Percentiles rank a stretch among this genome's conserved stretches.
phyloP scores from a whole-genome alignment of 1,284 basidiomycete genomes.

The Agroathelia rolfsii region DNA sequence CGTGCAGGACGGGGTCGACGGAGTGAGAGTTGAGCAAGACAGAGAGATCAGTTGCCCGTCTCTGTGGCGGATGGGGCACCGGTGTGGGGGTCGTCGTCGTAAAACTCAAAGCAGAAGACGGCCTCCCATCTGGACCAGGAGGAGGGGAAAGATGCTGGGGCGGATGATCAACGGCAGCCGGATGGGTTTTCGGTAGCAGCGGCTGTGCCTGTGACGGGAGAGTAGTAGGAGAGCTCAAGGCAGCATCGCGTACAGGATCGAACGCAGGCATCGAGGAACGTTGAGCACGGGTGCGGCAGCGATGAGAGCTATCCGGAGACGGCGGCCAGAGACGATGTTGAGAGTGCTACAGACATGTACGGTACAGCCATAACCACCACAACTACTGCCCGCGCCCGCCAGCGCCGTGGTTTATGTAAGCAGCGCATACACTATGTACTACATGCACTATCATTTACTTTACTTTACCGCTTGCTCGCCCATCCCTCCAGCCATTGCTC shows the following conservation, averaged over 20 bases:
- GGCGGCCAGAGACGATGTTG: too few species aligned
- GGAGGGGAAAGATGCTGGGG: background rate
- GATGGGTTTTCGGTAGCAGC: constrained; percentile 13
- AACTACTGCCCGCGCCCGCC: too few species aligned
- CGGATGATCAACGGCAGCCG: constrained; percentile 4
- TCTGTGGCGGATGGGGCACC: constrained; percentile 35
- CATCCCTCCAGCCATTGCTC: constrained; percentile 47
- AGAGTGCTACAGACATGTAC: too few species aligned
- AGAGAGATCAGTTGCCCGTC: constrained; percentile 60
- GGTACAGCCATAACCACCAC: too few species aligned
- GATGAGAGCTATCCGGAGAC: too few species aligned
- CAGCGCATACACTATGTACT: too few species aligned
- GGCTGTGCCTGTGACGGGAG: constrained; percentile 11
- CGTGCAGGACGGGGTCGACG: constrained; percentile 13
- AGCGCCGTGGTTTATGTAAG: too few species aligned
- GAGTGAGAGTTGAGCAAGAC: constrained; percentile 57
- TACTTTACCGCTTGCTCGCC: constrained; percentile 11
- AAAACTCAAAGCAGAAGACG: constrained; percentile 22
- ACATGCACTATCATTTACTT: too few species aligned
- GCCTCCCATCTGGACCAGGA: too few species aligned
- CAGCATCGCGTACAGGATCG: constrained; percentile 76
- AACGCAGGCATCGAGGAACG: constrained; percentile 70
- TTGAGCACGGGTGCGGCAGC: too few species aligned
- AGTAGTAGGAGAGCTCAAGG: constrained; percentile 52
- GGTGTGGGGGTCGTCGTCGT: constrained; percentile 21